Conservation (phyloP, 2,329 filamentous ascomycete species). For the Fusarium odoratissimum region DNA sequence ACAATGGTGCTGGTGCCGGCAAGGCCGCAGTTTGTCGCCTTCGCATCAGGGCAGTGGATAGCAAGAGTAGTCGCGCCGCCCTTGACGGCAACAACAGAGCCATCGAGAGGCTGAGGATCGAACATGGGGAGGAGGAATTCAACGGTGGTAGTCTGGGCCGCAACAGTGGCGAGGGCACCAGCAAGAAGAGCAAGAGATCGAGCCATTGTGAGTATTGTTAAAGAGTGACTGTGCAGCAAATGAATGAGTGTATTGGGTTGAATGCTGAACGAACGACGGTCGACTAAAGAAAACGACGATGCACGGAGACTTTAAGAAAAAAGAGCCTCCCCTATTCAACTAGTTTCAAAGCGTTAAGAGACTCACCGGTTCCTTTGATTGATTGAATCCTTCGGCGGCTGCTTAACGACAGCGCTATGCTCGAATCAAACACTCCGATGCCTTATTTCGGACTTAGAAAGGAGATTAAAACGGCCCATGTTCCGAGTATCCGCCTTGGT, state of each 20-base stretch:
- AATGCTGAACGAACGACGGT: slow-evolving; percentile 6
- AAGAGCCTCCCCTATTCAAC: slow-evolving; percentile 13
- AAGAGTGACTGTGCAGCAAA: slow-evolving; percentile 24
- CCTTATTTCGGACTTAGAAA: slow-evolving; percentile 7
- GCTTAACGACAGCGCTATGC: slow-evolving; percentile 23
- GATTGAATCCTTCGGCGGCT: slow-evolving; percentile 27
- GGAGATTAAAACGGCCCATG: slow-evolving; percentile 20
- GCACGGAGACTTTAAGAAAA: not conserved
- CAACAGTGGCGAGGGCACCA: slow-evolving; percentile 30
- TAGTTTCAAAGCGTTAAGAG: not conserved
- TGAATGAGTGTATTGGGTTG: slow-evolving; percentile 32
- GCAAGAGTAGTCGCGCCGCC: slow-evolving; percentile 47
- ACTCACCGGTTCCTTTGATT: slow-evolving; percentile 5
- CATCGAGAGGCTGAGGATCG: slow-evolving; percentile 41
- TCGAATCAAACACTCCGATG: slow-evolving; percentile 15
- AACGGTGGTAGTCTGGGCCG: slow-evolving; percentile 46
- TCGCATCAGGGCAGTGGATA: slow-evolving; percentile 41
- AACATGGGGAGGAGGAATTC: slow-evolving; percentile 44
- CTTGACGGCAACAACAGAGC: slow-evolving; percentile 48
- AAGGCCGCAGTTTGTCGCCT: slow-evolving; percentile 44
- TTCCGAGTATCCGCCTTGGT: slow-evolving; percentile 19
- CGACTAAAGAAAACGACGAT: slow-evolving; percentile 1
- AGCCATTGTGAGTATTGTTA: slow-evolving; percentile 34
- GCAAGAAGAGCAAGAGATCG: slow-evolving; percentile 44
- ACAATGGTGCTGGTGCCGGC: slow-evolving; percentile 44